Evolutionary conservation across 1,284 basidiomycete species (phyloP), one percentile per base, ranked within the genome.

Genomic region (Leucoagaricus sp.): DNA sequence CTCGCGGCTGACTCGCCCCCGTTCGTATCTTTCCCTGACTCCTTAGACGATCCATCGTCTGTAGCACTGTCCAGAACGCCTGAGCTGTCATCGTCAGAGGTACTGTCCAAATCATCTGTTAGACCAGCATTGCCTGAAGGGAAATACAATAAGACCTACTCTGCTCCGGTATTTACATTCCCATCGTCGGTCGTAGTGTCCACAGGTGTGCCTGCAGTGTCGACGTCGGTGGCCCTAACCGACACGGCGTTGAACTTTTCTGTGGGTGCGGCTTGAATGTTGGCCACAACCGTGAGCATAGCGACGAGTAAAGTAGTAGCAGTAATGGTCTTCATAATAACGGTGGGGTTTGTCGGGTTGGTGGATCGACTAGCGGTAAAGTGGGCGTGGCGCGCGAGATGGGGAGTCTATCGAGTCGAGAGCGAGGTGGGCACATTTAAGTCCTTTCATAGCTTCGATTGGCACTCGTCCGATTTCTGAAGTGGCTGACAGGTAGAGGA

Each of bases 251-350:
- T 21, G 41, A 19, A n/a, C 10, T n/a, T 33, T 9, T 28, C 17
- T 3, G 36, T 31, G 21, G 12, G 26, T 4, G 25, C 38, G 15
- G 41, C 55, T 28, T 57, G 49, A 5, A 46, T 49, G 3, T n/a
- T 36, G 7, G 33, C 33, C 33, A 47, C 33, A 12, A 51, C 28
- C 17, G 49, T 36, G 31, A 55, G 38, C 17, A 51, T 25, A 17
- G 49, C 31, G 25, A 44, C 49, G 17, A 57, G 33, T 5, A 17
- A 33, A 33, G 42, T 44, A 31, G 42, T 31, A 25, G 49, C 26
- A 8, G 33, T n/a, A 33, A 25, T 38, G 19, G 44, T 26, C 29
- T 44, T 57, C 55, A 57, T 57, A 55, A 36, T 15, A 33, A 26
- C 17, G 10, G 48, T 19, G 17, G 46, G 13, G 17, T n/a, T n/a